Evolutionary conservation across 1,284 basidiomycete species (phyloP).

Genomic region (Cutaneotrichosporon cavernicola): DNA sequence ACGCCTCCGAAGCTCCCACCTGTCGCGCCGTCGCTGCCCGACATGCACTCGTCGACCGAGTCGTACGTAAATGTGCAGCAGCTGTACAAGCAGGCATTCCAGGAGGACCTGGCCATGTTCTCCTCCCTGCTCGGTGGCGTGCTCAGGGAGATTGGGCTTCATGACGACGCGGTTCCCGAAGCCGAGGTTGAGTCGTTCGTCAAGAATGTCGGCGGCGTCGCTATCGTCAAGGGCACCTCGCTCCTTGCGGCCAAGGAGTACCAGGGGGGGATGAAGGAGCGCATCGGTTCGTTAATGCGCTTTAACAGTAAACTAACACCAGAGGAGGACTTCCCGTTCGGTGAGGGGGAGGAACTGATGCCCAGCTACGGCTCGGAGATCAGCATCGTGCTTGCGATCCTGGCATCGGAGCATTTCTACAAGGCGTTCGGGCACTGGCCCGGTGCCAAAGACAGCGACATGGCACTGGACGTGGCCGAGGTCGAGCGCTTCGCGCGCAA

Average conservation of each 20-base stretch:
- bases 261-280: slow-evolving; percentile 46
- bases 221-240: slow-evolving; percentile 69
- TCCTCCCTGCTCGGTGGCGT: slow-evolving; percentile 43
- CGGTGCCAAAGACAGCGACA: slow-evolving; percentile 47
- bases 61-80: slow-evolving; percentile 61
- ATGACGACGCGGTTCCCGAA: slow-evolving; percentile 54
- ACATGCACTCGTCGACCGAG: slow-evolving; percentile 90
- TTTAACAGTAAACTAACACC: background rate
- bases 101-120: slow-evolving; percentile 44
- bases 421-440: slow-evolving; percentile 53
- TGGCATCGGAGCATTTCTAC: slow-evolving; percentile 54
- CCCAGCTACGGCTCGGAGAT: slow-evolving; percentile 17
- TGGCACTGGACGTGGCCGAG: slow-evolving; percentile 44
- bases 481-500: slow-evolving; percentile 35
- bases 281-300: slow-evolving; percentile 57
- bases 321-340: slow-evolving; percentile 25
- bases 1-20: slow-evolving; percentile 59
- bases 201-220: slow-evolving; percentile 82
- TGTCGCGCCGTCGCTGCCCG: slow-evolving; percentile 71
- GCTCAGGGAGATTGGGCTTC: slow-evolving; percentile 39
- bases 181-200: slow-evolving; percentile 75
- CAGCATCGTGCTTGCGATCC: slow-evolving; percentile 52
- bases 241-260: slow-evolving; percentile 64
- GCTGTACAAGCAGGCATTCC: slow-evolving; percentile 49
- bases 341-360: slow-evolving; percentile 16